Conservation (phyloP, 257 asterid genomes). For the Solanum clarkiae region DNA sequence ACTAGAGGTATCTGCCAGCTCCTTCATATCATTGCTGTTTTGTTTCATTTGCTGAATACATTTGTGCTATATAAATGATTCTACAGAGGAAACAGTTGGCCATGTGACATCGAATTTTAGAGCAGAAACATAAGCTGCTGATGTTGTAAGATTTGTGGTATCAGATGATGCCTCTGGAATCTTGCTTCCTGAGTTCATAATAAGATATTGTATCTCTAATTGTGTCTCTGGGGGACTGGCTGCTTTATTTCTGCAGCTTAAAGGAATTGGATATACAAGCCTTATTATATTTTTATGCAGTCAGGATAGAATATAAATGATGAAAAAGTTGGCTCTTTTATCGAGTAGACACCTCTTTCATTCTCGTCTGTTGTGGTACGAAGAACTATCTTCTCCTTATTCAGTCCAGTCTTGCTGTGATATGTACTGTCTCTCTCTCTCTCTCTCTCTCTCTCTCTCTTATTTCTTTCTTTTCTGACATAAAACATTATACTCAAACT, state of each 20-base stretch:
- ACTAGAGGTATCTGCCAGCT: constrained; percentile 60
- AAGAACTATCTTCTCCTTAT: background rate
- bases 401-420: background rate
- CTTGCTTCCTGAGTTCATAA: background rate
- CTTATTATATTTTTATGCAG: background rate
- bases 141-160: background rate
- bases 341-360: background rate
- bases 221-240: background rate
- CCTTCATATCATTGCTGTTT: background rate
- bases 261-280: background rate
- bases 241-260: background rate
- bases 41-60: background rate
- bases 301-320: background rate
- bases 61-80: background rate
- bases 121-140: background rate
- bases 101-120: background rate
- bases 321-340: background rate
- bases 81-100: background rate
- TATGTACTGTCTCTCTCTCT: background rate
- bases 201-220: background rate
- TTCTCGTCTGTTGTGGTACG: background rate
- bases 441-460: background rate
- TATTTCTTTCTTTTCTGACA: background rate
- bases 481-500: background rate
- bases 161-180: background rate